A percentile compares a stretch with the other conserved stretches of the same genome.
Conservation (phyloP, 352 stramenopile species). For the Globisporangium echinulatum region DNA sequence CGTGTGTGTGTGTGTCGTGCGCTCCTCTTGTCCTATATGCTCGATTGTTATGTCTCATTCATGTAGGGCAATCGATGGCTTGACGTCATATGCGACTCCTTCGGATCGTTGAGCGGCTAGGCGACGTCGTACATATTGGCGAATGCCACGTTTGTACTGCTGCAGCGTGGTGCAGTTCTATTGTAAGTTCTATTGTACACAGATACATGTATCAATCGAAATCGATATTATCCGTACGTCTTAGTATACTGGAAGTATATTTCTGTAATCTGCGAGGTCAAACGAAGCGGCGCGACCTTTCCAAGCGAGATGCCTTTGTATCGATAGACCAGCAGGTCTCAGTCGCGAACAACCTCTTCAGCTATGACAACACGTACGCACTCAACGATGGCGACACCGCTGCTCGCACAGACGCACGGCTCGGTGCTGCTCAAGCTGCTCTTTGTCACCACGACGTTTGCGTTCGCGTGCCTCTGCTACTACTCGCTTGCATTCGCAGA, state of each 20-base stretch:
- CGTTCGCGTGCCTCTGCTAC: conserved; percentile 10
- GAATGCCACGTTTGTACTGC: neutral
- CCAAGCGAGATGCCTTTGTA: neutral
- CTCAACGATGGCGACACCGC: neutral
- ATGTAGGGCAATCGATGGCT: too few relatives aligned
- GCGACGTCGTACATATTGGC: too few relatives aligned
- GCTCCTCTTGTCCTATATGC: too few relatives aligned
- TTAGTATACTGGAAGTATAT: too few relatives aligned
- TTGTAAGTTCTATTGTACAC: too few relatives aligned
- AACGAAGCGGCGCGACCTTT: neutral
- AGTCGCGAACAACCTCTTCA: neutral
- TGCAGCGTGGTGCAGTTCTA: too few relatives aligned
- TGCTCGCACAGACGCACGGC: neutral
- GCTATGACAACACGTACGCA: neutral
- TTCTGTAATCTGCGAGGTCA: too few relatives aligned
- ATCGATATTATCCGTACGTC: too few relatives aligned
- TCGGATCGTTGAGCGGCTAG: too few relatives aligned
- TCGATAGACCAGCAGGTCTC: neutral
- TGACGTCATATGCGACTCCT: too few relatives aligned
- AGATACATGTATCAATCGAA: too few relatives aligned
- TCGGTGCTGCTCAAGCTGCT: conserved; percentile 2
- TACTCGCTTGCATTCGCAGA: neutral
- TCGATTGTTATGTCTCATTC: too few relatives aligned
- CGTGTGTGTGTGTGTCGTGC: conserved; percentile 8
- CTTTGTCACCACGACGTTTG: conserved; percentile 3